phyloP scores from a whole-genome alignment of 352 stramenopile species.

The Phytophthora macrochlamydospora region DNA sequence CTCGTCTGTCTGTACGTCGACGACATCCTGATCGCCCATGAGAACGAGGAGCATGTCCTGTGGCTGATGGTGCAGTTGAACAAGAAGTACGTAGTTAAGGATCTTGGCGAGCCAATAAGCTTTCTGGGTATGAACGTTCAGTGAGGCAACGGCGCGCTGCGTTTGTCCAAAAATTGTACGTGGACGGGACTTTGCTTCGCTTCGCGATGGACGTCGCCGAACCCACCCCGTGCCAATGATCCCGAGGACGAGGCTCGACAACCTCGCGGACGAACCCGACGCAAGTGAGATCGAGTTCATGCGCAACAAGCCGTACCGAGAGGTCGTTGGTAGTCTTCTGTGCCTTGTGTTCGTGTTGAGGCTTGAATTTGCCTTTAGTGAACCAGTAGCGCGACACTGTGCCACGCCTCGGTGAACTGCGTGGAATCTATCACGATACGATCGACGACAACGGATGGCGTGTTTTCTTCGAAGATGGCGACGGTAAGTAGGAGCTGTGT shows the following conservation, averaged over 20 bases:
- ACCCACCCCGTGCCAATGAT: no score
- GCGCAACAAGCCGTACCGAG: no score
- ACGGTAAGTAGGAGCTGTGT: slow-evolving; percentile 5
- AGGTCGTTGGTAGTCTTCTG: no score
- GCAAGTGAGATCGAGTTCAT: no score
- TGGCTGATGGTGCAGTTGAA: background rate
- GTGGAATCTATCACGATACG: background rate
- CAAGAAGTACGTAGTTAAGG: slow-evolving; percentile 7
- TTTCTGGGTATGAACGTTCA: background rate
- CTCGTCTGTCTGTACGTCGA: slow-evolving; percentile 11
- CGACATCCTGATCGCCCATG: slow-evolving; percentile 6
- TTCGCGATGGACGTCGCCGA: no score
- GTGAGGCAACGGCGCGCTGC: background rate
- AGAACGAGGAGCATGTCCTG: background rate
- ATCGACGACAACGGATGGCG: slow-evolving; percentile 2
- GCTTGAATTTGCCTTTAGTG: no score
- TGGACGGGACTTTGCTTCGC: no score
- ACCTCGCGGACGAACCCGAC: no score
- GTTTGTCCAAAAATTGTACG: background rate
- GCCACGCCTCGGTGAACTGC: no score
- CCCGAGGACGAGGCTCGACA: no score
- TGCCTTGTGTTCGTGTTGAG: no score
- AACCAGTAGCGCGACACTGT: no score
- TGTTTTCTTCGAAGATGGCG: slow-evolving; percentile 7
- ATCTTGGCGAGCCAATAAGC: background rate